A percentile compares a stretch with the other conserved stretches of the same genome.
Conservation (phyloP, 2,329 filamentous ascomycete species). For the Chrysoporthe deuterocubensis region DNA sequence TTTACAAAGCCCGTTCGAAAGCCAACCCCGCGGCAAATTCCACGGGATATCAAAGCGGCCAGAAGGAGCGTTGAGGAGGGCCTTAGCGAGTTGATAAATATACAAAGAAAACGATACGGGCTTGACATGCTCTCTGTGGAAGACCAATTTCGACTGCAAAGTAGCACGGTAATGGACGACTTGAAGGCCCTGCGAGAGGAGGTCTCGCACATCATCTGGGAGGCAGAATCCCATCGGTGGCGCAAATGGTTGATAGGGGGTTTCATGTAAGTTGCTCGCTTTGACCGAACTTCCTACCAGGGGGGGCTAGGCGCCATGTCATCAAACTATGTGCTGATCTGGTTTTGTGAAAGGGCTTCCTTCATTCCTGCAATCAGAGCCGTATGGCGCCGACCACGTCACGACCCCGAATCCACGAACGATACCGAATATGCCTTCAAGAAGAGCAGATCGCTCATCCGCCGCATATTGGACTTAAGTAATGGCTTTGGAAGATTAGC, state of each 20-base stretch:
- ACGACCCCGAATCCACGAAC: slow-evolving; percentile 48
- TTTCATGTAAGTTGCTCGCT: slow-evolving; percentile 48
- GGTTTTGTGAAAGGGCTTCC: slow-evolving; percentile 44
- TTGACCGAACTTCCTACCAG: background rate
- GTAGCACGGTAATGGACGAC: slow-evolving; percentile 48
- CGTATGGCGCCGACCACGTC: slow-evolving; percentile 52
- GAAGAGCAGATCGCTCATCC: slow-evolving; percentile 53
- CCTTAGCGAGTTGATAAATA: slow-evolving; percentile 40
- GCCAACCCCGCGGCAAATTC: slow-evolving; percentile 23
- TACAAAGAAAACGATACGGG: slow-evolving; percentile 38
- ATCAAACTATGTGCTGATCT: background rate
- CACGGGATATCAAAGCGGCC: slow-evolving; percentile 31
- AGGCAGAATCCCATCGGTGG: slow-evolving; percentile 55
- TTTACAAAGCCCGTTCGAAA: background rate
- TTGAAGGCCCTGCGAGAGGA: slow-evolving; percentile 49
- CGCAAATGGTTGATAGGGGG: slow-evolving; percentile 57
- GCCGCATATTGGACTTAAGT: slow-evolving; percentile 52
- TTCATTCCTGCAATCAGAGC: slow-evolving; percentile 57
- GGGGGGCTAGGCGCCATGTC: no score
- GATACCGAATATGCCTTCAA: slow-evolving; percentile 63
- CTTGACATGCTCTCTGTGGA: slow-evolving; percentile 44
- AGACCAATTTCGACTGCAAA: slow-evolving; percentile 48
- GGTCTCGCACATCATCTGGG: slow-evolving; percentile 48
- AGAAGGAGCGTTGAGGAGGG: slow-evolving; percentile 37
- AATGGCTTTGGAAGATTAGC: slow-evolving; percentile 51